Percentiles rank a stretch among this genome's conserved stretches.
phyloP scores from a whole-genome alignment of 2,329 filamentous ascomycete species.

The Alternaria hordeiaustralica region DNA sequence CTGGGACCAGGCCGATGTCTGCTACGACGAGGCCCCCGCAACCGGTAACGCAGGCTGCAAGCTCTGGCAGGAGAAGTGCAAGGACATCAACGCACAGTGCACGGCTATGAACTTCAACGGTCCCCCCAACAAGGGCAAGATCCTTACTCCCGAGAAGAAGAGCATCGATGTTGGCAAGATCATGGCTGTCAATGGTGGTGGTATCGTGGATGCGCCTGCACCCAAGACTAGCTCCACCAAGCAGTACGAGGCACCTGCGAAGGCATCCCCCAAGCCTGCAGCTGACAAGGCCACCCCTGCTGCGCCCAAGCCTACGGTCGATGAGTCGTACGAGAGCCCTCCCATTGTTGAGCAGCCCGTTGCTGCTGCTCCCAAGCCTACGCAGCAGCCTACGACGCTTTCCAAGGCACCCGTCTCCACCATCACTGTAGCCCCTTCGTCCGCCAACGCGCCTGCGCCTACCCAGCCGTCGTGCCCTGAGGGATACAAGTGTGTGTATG shows the following conservation, averaged over 20 bases:
- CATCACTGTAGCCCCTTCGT: slow-evolving; percentile 21
- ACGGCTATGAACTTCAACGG: slow-evolving; percentile 51
- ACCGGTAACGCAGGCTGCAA: slow-evolving; percentile 67
- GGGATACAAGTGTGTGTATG: slow-evolving; percentile 33
- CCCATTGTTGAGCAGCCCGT: slow-evolving; percentile 5
- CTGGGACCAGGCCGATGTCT: slow-evolving; percentile 65
- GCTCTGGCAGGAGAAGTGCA: slow-evolving; percentile 69
- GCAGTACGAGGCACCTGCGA: slow-evolving; percentile 10
- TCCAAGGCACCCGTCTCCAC: slow-evolving; percentile 10
- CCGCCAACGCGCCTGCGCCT: slow-evolving; percentile 26
- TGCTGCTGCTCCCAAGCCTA: background rate
- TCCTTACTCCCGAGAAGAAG: slow-evolving; percentile 41
- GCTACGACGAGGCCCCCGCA: slow-evolving; percentile 65
- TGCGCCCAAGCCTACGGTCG: slow-evolving; percentile 15
- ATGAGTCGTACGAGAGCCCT: slow-evolving; percentile 15
- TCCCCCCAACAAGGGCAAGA: slow-evolving; percentile 53
- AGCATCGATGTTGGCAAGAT: slow-evolving; percentile 42
- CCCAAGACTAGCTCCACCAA: slow-evolving; percentile 20
- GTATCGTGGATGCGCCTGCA: slow-evolving; percentile 19
- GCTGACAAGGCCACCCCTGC: slow-evolving; percentile 6
- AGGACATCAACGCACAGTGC: slow-evolving; percentile 51
- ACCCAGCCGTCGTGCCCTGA: slow-evolving; percentile 26
- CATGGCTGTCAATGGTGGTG: slow-evolving; percentile 22
- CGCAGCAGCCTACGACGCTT: background rate
- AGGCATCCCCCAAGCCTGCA: slow-evolving; percentile 1